A percentile compares a stretch with the other conserved stretches of the same genome.
Conservation (phyloP, 1,284 basidiomycete species). For the Cryptococcus maquisensis region DNA sequence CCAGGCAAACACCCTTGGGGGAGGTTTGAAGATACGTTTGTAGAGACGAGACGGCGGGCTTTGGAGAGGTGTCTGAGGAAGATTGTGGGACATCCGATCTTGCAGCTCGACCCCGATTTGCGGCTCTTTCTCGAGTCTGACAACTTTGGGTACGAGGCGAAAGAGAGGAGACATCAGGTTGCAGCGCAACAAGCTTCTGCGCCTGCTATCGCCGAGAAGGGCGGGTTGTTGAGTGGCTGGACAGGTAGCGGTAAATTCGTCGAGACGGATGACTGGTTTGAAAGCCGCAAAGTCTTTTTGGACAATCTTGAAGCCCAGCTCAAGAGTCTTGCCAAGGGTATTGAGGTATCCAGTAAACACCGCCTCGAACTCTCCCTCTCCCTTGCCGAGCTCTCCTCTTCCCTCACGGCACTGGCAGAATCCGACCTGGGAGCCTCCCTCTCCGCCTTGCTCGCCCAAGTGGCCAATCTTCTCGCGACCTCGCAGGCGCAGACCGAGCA, state of each 20-base stretch:
- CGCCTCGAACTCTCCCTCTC: conserved; percentile 66
- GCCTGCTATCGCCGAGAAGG: conserved; percentile 8
- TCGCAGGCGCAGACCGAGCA: conserved; percentile 65
- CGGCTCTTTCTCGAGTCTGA: conserved; percentile 84
- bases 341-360: conserved; percentile 75
- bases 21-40: conserved; percentile 82
- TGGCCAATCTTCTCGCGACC: conserved; percentile 68
- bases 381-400: conserved; percentile 67
- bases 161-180: conserved; percentile 37
- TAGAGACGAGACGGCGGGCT: conserved; percentile 73
- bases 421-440: conserved; percentile 73
- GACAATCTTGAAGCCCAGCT: conserved; percentile 87
- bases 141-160: conserved; percentile 72
- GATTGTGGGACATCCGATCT: conserved; percentile 78
- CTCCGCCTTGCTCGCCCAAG: conserved; percentile 60
- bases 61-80: conserved; percentile 87
- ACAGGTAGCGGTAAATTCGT: conserved; percentile 80
- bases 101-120: conserved; percentile 77
- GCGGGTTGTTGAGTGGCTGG: conserved; percentile 70
- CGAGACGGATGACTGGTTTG: conserved; percentile 98
- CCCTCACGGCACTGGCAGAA: conserved; percentile 61
- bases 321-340: conserved; percentile 75
- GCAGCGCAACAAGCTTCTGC: not conserved
- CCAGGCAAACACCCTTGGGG: conserved; percentile 92
- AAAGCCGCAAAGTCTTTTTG: conserved; percentile 76